Evolutionary conservation across 1,139 yeast species (phyloP), one percentile per base, ranked within the genome.

Genomic region (Yamadazyma triangularis): DNA sequence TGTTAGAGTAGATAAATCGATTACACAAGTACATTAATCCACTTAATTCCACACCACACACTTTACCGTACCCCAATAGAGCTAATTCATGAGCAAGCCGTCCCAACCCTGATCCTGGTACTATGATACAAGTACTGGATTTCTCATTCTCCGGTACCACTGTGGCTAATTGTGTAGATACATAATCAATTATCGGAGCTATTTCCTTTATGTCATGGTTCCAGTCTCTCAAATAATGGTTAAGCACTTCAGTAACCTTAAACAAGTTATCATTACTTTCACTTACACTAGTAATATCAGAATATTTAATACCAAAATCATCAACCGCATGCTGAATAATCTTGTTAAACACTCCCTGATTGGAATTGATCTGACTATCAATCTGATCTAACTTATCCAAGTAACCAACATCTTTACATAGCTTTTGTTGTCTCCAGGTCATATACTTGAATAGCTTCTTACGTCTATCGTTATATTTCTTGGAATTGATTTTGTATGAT

Each of bases 21-120:
- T 81, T 76, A 43, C 81, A 72, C 2, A 73, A 48, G 38, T 71
- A 74, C 95, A 86, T 85, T 35, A 82, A 51, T 21, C 83, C 73
- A 5, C 88, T 80, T 48, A 70, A 73, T 48, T 87, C 96, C 13
- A 85, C 70, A 0, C 91, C 77, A 39, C 78, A 79, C 0, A 84
- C 86, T 1, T 68, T 50, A 0, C 58, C 55, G 40, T 65, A 64
- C 4, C 41, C 40, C 4, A 20, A 11, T 4, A 13, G 25, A 8
- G 87, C 71, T 15, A 83, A 42, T 39, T 77, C 81, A 48, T 79
- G 79, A 2, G 93, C 78, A 2, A 83, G 58, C 42, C 84, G 63
- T 0, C 94, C 93, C 25, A 81, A 60, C 0, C 95, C 95, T 1
- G 88, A 73, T 0, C 95, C 95, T 0, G 95, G 95, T 2, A 83